These are phyloP conservation scores for Gastroboletus turbinatus DNA, from an alignment of 1,284 basidiomycete genomes.

Conservation along the genomic window DNA sequence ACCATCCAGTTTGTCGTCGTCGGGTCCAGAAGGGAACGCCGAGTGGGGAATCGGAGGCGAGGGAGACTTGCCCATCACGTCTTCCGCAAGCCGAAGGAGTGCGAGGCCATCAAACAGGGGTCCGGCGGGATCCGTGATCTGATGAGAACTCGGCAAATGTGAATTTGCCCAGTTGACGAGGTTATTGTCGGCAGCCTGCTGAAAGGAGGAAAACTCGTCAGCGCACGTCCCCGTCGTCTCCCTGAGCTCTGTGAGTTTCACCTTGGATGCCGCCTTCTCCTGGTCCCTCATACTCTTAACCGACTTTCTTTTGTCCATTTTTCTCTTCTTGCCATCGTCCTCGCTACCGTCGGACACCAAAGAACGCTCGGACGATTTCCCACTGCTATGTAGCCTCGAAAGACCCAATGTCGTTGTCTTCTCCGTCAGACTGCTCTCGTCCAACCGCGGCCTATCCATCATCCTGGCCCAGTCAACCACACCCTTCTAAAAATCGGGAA, in stretches of 20 bases:
- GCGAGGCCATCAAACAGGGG: conserved; percentile 64
- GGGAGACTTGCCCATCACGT: conserved; percentile 66
- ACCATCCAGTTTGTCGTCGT: conserved; percentile 83
- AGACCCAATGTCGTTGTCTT: conserved; percentile 45
- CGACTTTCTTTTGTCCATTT: conserved; percentile 25
- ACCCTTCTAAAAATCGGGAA: not conserved
- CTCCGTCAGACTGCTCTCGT: conserved; percentile 25
- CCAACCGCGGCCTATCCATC: conserved; percentile 23
- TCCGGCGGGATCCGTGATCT: conserved; percentile 54
- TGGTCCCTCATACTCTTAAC: conserved; percentile 22
- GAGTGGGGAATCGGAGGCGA: conserved; percentile 75
- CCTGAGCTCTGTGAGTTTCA: conserved; percentile 12
- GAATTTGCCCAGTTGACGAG: conserved; percentile 87
- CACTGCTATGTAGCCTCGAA: conserved; percentile 46
- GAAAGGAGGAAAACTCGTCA: not conserved
- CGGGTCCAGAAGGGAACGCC: conserved; percentile 66
- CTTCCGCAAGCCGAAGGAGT: conserved; percentile 74
- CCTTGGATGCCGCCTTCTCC: conserved; percentile 20
- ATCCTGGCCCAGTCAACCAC: not conserved
- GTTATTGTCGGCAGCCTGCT: conserved; percentile 41
- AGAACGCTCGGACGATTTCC: conserved; percentile 42
- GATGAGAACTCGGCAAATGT: conserved; percentile 68
- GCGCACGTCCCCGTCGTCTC: conserved; percentile 38
- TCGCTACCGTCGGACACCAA: conserved; percentile 35
- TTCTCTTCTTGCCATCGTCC: conserved; percentile 6